These are phyloP conservation scores for Nemania abortiva DNA, from an alignment of 2,329 filamentous ascomycete genomes.

Conservation along the genomic window DNA sequence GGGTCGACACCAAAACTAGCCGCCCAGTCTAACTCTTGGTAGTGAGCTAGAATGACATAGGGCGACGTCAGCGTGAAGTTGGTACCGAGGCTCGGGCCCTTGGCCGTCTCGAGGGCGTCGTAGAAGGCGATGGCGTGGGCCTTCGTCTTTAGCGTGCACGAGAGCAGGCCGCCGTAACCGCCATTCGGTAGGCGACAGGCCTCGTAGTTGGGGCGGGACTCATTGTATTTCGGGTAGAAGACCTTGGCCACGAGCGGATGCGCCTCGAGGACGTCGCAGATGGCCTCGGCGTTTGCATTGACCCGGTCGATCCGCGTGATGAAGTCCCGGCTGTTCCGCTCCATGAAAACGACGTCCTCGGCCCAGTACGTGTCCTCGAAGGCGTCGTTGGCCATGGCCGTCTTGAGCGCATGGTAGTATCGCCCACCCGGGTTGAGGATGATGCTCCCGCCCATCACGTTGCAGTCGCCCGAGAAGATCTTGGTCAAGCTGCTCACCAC, in stretches of 20 bases:
- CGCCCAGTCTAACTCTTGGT: constrained; percentile 91
- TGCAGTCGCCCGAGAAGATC: constrained; percentile 96
- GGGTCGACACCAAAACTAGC: constrained; percentile 83
- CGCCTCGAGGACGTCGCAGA: constrained; percentile 76
- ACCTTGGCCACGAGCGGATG: constrained; percentile 77
- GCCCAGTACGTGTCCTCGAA: constrained; percentile 94
- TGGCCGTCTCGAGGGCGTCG: constrained; percentile 86
- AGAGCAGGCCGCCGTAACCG: constrained; percentile 91
- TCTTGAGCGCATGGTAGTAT: constrained; percentile 78
- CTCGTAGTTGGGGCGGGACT: constrained; percentile 80
- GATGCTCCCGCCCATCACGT: constrained; percentile 92
- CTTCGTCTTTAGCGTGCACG: constrained; percentile 79
- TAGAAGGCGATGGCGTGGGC: constrained; percentile 84
- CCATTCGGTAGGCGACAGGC: constrained; percentile 77
- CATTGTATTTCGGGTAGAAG: constrained; percentile 86
- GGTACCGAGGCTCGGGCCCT: constrained; percentile 93
- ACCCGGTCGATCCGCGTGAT: constrained; percentile 83
- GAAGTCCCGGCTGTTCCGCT: constrained; percentile 96
- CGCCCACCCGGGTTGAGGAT: constrained; percentile 74
- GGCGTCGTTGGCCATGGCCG: constrained; percentile 67
- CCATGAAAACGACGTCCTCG: constrained; percentile 94
- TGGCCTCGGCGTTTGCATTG: constrained; percentile 85
- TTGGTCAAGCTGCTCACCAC: constrained; percentile 97
- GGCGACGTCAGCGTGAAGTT: constrained; percentile 96
- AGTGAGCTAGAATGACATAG: constrained; percentile 93